Percentiles rank a stretch among this genome's conserved stretches.
Evolutionary conservation across 805 yeast species (phyloP).

Genomic region (Monosporozyma solicola): DNA sequence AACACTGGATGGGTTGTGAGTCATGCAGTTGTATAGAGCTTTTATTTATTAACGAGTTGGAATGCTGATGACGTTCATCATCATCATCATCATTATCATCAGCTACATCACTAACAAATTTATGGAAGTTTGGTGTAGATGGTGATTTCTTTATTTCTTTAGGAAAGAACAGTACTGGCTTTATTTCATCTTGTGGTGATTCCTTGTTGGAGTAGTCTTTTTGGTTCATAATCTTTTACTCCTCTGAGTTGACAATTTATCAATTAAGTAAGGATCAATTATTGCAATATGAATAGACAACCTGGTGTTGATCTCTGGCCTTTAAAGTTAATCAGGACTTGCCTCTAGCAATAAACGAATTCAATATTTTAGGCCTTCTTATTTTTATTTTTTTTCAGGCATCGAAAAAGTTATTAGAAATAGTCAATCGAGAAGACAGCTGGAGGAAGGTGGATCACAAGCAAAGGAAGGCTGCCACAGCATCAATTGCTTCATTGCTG

Average conservation of each 20-base stretch:
- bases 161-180: not conserved
- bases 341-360: not conserved
- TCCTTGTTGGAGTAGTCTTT: not conserved
- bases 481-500: not conserved
- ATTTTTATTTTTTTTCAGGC: not conserved
- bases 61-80: not conserved
- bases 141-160: slow-evolving; percentile 2
- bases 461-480: not conserved
- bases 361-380: not conserved
- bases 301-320: not conserved
- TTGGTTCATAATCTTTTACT: not conserved
- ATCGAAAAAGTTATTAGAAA: not conserved
- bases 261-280: not conserved
- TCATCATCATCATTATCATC: no score
- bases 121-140: slow-evolving; percentile 2
- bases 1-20: not conserved
- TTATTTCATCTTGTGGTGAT: not conserved
- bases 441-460: not conserved
- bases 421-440: not conserved
- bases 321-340: not conserved
- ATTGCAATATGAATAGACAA: not conserved
- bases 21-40: not conserved
- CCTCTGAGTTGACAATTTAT: not conserved
- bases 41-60: not conserved
- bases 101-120: not conserved